Conservation (phyloP, 106 monocot species). For the Dendrobium huoshanense region DNA sequence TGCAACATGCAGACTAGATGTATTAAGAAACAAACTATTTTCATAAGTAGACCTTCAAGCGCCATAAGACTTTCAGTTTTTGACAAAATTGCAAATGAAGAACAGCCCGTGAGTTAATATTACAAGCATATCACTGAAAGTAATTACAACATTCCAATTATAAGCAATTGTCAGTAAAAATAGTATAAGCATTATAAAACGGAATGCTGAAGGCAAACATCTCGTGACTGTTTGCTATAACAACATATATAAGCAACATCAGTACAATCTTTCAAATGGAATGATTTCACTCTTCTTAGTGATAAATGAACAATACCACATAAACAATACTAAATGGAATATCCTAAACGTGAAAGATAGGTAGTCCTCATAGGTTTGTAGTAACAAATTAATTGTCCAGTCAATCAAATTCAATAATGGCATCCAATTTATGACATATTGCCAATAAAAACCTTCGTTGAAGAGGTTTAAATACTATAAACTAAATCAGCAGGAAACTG, state of each 20-base stretch:
- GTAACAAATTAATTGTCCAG: not conserved
- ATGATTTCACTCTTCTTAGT: not conserved
- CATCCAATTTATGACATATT: not conserved
- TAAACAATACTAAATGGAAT: not conserved
- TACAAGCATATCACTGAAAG: too few relatives aligned
- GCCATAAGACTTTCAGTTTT: not conserved
- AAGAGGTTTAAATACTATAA: not conserved
- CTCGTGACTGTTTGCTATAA: not conserved
- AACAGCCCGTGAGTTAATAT: too few relatives aligned
- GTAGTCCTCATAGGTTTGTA: not conserved
- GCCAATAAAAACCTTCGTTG: not conserved
- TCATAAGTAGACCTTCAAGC: not conserved
- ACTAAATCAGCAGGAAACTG: not conserved
- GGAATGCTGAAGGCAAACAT: not conserved
- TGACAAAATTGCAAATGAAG: too few relatives aligned
- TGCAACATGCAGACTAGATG: not conserved
- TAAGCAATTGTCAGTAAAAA: not conserved
- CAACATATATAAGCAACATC: not conserved
- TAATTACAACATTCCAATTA: too few relatives aligned
- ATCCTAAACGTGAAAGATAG: not conserved
- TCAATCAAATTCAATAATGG: not conserved
- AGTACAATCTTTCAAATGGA: not conserved
- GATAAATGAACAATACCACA: not conserved
- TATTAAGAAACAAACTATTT: not conserved
- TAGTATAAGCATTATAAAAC: not conserved